Conservation (phyloP, 1,284 basidiomycete genomes). For the Chalciporus sp. region DNA sequence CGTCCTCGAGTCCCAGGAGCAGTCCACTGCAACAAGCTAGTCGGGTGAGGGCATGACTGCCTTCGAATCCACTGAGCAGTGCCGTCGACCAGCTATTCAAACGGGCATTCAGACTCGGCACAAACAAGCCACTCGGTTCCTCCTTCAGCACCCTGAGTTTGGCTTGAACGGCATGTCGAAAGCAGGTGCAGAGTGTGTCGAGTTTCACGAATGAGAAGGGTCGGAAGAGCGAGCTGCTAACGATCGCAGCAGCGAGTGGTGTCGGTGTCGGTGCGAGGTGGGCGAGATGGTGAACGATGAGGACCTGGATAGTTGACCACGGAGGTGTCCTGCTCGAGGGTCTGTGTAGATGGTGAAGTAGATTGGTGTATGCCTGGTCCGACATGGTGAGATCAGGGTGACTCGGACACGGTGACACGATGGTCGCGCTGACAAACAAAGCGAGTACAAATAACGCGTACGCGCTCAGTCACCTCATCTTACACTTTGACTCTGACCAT, state of each 20-base stretch:
- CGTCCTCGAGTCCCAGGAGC: constrained; percentile 63
- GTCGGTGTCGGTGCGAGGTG: constrained; percentile 56
- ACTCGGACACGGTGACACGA: constrained; percentile 1
- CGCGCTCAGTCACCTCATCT: not conserved
- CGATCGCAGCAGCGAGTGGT: constrained; percentile 63
- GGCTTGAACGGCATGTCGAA: constrained; percentile 64
- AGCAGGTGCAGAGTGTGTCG: constrained; percentile 55
- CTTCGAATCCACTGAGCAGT: constrained; percentile 63
- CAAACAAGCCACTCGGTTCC: constrained; percentile 44
- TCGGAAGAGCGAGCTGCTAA: constrained; percentile 61
- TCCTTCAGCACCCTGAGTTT: constrained; percentile 47
- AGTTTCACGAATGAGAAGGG: constrained; percentile 53
- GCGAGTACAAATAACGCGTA: constrained; percentile 27
- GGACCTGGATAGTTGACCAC: constrained; percentile 54
- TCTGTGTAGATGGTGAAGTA: constrained; percentile 61
- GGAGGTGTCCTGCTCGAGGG: constrained; percentile 49
- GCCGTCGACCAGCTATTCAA: constrained; percentile 55
- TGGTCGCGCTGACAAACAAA: constrained; percentile 12
- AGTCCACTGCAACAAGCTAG: constrained; percentile 64
- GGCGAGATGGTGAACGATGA: constrained; percentile 66
- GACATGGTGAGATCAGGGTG: not conserved
- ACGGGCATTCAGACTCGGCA: constrained; percentile 41
- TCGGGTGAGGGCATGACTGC: constrained; percentile 59
- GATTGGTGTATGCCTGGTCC: constrained; percentile 50
- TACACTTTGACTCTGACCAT: constrained; percentile 19